Base-by-base conservation (phyloP, 2,329 filamentous ascomycete species). In the Stachybotrys echinatus region DNA sequence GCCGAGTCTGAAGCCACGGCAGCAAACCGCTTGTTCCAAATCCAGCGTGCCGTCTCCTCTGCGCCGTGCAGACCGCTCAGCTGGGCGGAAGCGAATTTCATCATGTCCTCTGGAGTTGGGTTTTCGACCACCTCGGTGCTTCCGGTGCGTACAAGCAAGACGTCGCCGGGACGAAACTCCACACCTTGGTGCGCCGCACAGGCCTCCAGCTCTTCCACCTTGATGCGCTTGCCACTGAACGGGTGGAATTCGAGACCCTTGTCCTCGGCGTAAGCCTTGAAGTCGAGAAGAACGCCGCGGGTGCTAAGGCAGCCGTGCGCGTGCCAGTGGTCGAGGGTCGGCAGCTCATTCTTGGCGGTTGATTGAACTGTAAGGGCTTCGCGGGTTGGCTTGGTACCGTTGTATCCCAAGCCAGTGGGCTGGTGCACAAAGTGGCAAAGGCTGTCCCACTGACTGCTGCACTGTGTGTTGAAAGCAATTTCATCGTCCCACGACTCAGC, bases 21-120 rank as follows among this genome's bases (percentile, higher is more conserved):
- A 0, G 84, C 74, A 56, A 89, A 88, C 48, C 84, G 83, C 55
- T 76, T 80, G 59, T 89, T 83, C 70, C 87, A 85, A 51, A 89
- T 54, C 84, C 85, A 89, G 48, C 80, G 76, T 7, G 81, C 69
- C 4, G 84, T 75, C 42, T 76, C 75, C 45, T 79, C 66, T 3
- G 59, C 60, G 0, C 74, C 76, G 38, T 81, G 68, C 42, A 76
- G 58, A 7, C 77, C 66, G 21, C 69, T 58, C 5, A 71, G 47
- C 14, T 54, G 65, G 4, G 23, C 49, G 0, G 53, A 49, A 10
- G 58, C 50, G 47, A 73, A 56, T 51, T 69, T 70, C 6, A 54
- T 60, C 10, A 71, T 58, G 10, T 68, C 65, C 2, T 65, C 64
- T 0, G 61, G 59, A 1, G 61, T 66, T 8, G 74, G 76, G 5